A percentile compares a stretch with the other conserved stretches of the same genome.
Conservation (phyloP, 495 filamentous ascomycete species). For the Tuber aestivum region DNA sequence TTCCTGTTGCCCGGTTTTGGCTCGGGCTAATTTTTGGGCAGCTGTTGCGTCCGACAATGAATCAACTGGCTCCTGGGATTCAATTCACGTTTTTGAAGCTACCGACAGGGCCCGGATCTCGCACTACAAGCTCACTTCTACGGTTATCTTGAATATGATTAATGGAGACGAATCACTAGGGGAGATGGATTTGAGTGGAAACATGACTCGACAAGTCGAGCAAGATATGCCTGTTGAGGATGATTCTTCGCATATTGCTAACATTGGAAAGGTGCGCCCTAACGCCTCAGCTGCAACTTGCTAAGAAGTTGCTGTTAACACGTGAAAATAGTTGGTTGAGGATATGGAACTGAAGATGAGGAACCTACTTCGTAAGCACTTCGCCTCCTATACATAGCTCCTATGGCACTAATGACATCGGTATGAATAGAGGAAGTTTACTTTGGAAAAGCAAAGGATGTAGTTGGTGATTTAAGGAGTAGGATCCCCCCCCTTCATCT, state of each 20-base stretch:
- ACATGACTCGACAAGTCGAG: slow-evolving; percentile 96
- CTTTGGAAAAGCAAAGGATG: slow-evolving; percentile 98
- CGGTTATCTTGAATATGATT: slow-evolving; percentile 84
- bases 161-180: slow-evolving; percentile 67
- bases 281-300: not conserved
- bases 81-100: slow-evolving; percentile 97
- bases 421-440: slow-evolving; percentile 71
- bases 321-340: slow-evolving; percentile 65
- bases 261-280: slow-evolving; percentile 59
- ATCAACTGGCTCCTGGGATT: slow-evolving; percentile 86
- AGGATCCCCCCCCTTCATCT: slow-evolving; percentile 38
- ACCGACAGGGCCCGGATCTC: slow-evolving; percentile 81
- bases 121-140: slow-evolving; percentile 96
- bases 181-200: slow-evolving; percentile 86
- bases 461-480: slow-evolving; percentile 96
- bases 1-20: not conserved
- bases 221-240: slow-evolving; percentile 80
- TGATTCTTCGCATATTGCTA: slow-evolving; percentile 89
- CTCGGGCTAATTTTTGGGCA: slow-evolving; percentile 36
- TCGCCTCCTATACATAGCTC: not conserved
- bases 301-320: slow-evolving; percentile 1
- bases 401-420: slow-evolving; percentile 42
- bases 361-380: slow-evolving; percentile 64
- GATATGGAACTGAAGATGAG: slow-evolving; percentile 99
- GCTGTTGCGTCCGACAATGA: slow-evolving; percentile 61